Base-by-base conservation (phyloP, 2,329 filamentous ascomycete genomes). In the Apiospora rasikravindrae region DNA sequence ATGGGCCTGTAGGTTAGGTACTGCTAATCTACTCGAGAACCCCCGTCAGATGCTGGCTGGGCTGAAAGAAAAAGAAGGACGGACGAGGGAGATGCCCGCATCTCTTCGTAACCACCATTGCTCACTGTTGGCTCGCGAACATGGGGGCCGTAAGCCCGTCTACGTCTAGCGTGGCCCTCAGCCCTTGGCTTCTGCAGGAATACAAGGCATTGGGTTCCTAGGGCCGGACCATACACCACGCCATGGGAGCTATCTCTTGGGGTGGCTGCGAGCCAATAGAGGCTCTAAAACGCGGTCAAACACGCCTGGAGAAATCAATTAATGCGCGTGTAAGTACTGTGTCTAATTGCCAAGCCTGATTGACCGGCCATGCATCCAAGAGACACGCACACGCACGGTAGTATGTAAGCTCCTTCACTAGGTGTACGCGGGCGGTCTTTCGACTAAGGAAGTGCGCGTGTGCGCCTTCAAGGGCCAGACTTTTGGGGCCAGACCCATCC, bases 261-360 rank as follows among this genome's bases (percentile, higher is more conserved):
- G 70, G 70, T 70, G 57, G 40, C 67, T 53, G 67, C 51, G 72
- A 73, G 75, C 82, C 82, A 83, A 83, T 83, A 78, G 82, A 72
- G 64, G 73, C 67, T 64, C 72, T 71, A 72, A 73, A 75, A 82
- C 82, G 81, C 80, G 81, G 74, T 82, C 74, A 77, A 80, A 80
- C 81, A 82, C 81, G 80, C 79, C 77, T 78, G 69, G 71, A 73
- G 72, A 77, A 80, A 79, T 76, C 80, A 81, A 82, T 82, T 80
- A 81, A 82, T 78, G 80, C 81, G 80, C 82, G 81, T 82, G 79
- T 79, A 37, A 37, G 33, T 37, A 80, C 77, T 79, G 75, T 77
- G 77, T 77, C 75, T 68, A 19, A 37, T n/a, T 44, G 40, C 66
- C 44, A 68, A 68, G 66, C n/a, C 66, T 45, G 73, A 75, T 29